Evolutionary conservation across 75 land plant genomes (phyloP).

Genomic region (Chamaecyparis obtusa): DNA sequence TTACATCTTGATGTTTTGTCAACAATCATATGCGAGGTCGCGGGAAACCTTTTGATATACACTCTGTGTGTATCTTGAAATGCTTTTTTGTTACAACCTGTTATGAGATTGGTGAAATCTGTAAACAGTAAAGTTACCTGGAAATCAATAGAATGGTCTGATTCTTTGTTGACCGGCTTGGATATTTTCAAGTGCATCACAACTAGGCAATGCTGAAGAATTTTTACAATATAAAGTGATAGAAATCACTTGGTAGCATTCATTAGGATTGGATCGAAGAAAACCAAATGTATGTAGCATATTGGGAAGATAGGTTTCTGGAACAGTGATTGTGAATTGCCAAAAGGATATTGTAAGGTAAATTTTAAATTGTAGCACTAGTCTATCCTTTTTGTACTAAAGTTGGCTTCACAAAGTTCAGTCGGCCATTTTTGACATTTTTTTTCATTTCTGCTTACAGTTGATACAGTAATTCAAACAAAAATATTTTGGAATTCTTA

Average conservation of each 20-base stretch:
- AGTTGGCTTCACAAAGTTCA: neutral
- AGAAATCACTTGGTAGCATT: neutral
- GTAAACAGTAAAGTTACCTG: neutral
- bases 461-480: neutral
- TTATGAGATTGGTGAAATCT: neutral
- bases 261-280: neutral
- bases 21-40: neutral
- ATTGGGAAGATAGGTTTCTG: neutral
- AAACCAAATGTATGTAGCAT: neutral
- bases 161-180: neutral
- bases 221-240: neutral
- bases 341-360: neutral
- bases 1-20: neutral
- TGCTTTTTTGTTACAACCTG: neutral
- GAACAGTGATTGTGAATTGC: neutral
- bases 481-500: neutral
- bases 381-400: neutral
- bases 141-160: neutral
- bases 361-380: neutral
- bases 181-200: neutral
- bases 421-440: neutral
- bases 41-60: neutral
- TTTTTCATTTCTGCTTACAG: neutral
- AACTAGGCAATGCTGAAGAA: neutral
- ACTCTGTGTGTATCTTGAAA: neutral